phyloP scores from a whole-genome alignment of 768 basidiomycete genomes.

The Lactifluus volemus region DNA sequence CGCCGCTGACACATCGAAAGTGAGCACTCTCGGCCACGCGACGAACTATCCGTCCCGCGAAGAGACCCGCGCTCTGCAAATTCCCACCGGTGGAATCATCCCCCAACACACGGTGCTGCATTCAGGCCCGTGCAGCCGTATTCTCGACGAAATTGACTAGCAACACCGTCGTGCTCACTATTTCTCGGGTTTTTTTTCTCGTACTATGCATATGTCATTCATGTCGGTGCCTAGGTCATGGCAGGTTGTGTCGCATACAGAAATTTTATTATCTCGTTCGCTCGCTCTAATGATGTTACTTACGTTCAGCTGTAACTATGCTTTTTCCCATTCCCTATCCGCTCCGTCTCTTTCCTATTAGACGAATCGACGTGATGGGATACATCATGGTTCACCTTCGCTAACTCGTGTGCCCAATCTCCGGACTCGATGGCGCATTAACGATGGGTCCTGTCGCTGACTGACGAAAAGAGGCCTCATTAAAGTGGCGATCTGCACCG shows the following conservation, averaged over 20 bases:
- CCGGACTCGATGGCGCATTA: background rate
- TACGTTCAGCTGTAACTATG: too few species aligned
- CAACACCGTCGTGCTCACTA: background rate
- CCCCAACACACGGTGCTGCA: conserved; percentile 21
- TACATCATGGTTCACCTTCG: too few species aligned
- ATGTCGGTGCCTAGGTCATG: background rate
- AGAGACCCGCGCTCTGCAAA: conserved; percentile 22
- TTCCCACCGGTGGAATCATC: conserved; percentile 21
- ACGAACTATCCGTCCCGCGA: conserved; percentile 21
- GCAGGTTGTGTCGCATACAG: background rate
- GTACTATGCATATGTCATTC: background rate
- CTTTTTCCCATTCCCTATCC: too few species aligned
- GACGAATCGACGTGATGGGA: too few species aligned
- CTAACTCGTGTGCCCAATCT: too few species aligned
- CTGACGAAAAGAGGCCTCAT: too few species aligned
- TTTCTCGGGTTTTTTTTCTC: background rate
- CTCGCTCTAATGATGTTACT: background rate
- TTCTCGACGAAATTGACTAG: conserved; percentile 10
- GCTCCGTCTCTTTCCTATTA: too few species aligned
- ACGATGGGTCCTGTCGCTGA: too few species aligned
- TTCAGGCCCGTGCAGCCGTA: conserved; percentile 17
- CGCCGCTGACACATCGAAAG: conserved; percentile 18
- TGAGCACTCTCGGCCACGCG: conserved; percentile 19
- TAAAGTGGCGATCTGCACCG: too few species aligned
- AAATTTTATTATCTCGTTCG: background rate